Percentiles rank a stretch among this genome's conserved stretches.
phyloP scores from a whole-genome alignment of 768 basidiomycete genomes.

The Boletus reticulatus region DNA sequence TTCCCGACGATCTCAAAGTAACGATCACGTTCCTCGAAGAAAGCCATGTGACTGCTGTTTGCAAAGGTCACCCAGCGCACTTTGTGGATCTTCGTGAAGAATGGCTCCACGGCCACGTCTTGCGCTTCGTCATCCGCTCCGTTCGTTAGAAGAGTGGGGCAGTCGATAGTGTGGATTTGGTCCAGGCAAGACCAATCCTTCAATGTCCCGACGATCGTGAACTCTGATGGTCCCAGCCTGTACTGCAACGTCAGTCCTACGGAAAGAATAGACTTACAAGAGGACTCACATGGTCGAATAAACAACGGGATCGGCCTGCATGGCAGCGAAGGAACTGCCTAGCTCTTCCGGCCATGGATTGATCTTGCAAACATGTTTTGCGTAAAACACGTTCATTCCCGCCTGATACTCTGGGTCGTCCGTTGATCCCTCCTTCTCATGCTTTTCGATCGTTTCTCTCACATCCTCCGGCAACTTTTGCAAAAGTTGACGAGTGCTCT shows the following conservation, averaged over 20 bases:
- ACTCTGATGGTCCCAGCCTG: constrained; percentile 32
- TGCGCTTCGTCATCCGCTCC: constrained; percentile 38
- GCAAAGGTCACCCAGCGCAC: constrained; percentile 37
- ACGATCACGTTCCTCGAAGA: constrained; percentile 16
- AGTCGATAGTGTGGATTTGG: constrained; percentile 38
- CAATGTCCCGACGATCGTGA: constrained; percentile 39
- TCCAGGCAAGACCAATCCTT: constrained; percentile 48
- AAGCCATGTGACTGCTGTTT: constrained; percentile 18
- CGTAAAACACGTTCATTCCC: constrained; percentile 28
- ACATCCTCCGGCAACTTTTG: constrained; percentile 27
- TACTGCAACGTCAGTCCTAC: not conserved
- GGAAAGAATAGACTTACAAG: not conserved
- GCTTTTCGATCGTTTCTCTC: constrained; percentile 27
- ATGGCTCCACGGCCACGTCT: constrained; percentile 34
- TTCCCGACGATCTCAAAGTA: constrained; percentile 18
- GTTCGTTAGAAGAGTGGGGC: constrained; percentile 40
- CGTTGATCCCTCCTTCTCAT: constrained; percentile 35
- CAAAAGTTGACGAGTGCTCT: constrained; percentile 26
- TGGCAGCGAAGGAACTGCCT: constrained; percentile 19
- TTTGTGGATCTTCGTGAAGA: constrained; percentile 31
- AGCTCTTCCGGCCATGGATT: constrained; percentile 36
- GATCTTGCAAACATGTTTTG: constrained; percentile 35
- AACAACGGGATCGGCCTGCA: constrained; percentile 33
- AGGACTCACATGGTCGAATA: constrained; percentile 32
- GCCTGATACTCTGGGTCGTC: constrained; percentile 33